phyloP scores from a whole-genome alignment of 257 asterid genomes.

The Nicotiana obtusifolia region DNA sequence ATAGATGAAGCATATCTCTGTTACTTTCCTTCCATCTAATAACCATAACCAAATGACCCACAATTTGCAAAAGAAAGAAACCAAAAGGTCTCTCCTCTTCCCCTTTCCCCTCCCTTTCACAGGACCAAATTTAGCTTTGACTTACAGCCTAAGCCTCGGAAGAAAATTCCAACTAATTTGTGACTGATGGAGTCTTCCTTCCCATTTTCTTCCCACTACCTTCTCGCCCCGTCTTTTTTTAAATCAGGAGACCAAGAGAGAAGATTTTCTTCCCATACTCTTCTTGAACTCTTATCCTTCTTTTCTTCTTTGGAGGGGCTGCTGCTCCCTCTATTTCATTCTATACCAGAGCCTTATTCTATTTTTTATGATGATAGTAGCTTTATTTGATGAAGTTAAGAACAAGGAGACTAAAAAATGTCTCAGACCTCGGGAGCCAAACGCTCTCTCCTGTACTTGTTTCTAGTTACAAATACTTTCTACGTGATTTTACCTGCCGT shows the following conservation, averaged over 20 bases:
- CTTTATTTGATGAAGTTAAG: neutral
- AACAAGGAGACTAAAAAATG: neutral
- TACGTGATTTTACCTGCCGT: conserved; percentile 55
- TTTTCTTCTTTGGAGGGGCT: neutral
- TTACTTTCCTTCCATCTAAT: neutral
- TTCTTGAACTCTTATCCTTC: neutral
- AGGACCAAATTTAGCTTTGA: neutral
- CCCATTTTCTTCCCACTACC: neutral
- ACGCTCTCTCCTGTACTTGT: neutral
- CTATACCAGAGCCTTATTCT: neutral
- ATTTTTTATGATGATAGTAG: neutral
- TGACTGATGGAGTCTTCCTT: neutral
- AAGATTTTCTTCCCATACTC: neutral
- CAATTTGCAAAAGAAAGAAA: neutral
- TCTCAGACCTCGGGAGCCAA: neutral
- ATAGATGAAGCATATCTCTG: neutral
- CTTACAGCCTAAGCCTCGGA: neutral
- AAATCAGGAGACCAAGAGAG: neutral
- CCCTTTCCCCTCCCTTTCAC: neutral
- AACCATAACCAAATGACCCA: neutral
- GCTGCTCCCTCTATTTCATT: neutral
- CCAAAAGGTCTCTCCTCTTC: neutral
- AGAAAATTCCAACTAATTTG: neutral
- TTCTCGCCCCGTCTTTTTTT: neutral
- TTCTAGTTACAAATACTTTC: neutral